Conservation (phyloP, 1,284 basidiomycete genomes). For the Ustilago curta region DNA sequence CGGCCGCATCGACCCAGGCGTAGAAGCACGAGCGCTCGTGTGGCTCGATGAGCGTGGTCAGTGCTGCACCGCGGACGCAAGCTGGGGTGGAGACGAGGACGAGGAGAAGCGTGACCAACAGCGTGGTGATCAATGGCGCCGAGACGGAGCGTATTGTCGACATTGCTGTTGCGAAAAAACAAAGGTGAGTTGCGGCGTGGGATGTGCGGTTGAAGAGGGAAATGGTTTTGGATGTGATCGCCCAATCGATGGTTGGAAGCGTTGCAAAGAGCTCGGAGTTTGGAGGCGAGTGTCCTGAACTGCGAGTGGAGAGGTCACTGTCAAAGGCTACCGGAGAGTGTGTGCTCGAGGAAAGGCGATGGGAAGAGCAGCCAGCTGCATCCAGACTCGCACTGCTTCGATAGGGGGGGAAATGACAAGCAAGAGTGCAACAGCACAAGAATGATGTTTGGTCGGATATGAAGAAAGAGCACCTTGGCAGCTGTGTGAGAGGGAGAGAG, state of each 20-base stretch:
- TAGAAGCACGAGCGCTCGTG: constrained; percentile 94
- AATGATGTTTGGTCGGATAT: too few relatives aligned
- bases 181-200: neutral
- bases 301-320: too few relatives aligned
- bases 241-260: too few relatives aligned
- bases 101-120: constrained; percentile 9
- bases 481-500: too few relatives aligned
- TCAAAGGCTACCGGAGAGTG: too few relatives aligned
- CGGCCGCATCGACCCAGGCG: constrained; percentile 92
- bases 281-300: neutral
- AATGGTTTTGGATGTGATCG: neutral
- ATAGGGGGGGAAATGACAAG: neutral
- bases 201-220: neutral
- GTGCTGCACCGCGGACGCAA: constrained; percentile 73
- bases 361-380: constrained; percentile 12
- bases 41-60: constrained; percentile 86
- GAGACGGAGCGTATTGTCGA: constrained; percentile 2
- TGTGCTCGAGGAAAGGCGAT: neutral
- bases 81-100: neutral
- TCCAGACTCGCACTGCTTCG: neutral
- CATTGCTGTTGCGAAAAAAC: neutral
- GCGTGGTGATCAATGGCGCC: constrained; percentile 1
- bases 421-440: too few relatives aligned
- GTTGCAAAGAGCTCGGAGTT: too few relatives aligned
- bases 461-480: too few relatives aligned